These are phyloP conservation scores for Lepidium aucheri DNA, from an alignment of 345 rosid species.

Conservation along the genomic window DNA sequence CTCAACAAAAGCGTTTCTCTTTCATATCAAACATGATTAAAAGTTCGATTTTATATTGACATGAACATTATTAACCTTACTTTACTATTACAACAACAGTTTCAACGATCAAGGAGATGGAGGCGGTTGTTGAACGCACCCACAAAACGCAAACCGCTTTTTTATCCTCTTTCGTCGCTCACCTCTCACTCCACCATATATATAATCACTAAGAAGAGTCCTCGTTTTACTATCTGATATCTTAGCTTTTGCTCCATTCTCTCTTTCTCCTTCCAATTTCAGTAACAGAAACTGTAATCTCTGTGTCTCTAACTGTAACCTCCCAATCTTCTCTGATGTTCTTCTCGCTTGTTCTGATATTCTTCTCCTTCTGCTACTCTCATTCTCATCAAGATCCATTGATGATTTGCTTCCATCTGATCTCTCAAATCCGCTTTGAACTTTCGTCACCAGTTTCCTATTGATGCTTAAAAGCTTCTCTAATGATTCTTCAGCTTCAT, in stretches of 20 bases:
- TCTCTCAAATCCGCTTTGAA: slow-evolving; percentile 35
- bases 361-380: slow-evolving; percentile 37
- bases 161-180: slow-evolving; percentile 40
- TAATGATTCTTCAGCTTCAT: slow-evolving; percentile 68
- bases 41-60: background rate
- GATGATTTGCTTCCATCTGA: slow-evolving; percentile 46
- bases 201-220: slow-evolving; percentile 71
- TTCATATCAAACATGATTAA: background rate
- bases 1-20: background rate
- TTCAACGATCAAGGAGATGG: slow-evolving; percentile 18
- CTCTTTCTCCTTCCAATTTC: slow-evolving; percentile 63
- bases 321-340: slow-evolving; percentile 78
- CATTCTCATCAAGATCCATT: slow-evolving; percentile 39
- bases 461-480: slow-evolving; percentile 52
- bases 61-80: slow-evolving; percentile 12
- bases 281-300: slow-evolving; percentile 65
- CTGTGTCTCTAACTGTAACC: slow-evolving; percentile 88
- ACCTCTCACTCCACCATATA: slow-evolving; percentile 52
- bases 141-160: slow-evolving; percentile 54
- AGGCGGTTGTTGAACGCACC: slow-evolving; percentile 71
- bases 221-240: slow-evolving; percentile 44
- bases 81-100: background rate
- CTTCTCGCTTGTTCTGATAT: slow-evolving; percentile 70
- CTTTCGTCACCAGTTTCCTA: slow-evolving; percentile 46
- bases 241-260: slow-evolving; percentile 42